Evolutionary conservation across 2,329 filamentous ascomycete species (phyloP), one percentile per base, ranked within the genome.

Genomic region (Madurella mycetomatis): DNA sequence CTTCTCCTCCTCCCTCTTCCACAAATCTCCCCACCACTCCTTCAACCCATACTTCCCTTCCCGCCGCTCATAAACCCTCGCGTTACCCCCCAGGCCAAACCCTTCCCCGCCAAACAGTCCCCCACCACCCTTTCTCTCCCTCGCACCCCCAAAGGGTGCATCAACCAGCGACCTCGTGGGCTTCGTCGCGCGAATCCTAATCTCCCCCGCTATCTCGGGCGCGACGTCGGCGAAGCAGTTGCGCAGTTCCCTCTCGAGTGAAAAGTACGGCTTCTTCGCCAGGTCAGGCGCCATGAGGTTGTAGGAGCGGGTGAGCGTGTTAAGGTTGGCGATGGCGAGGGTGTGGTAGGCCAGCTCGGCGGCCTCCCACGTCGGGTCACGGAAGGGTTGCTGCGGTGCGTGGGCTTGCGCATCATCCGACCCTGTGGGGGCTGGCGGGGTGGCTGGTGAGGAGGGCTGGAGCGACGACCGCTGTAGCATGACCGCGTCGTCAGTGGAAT

Each of bases 211-310:
- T 4, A 97, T 70, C 45, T 79, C 75, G 0, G 90, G 90, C 7
- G 92, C 92, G 1, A 95, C 86, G 56, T 96, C 92, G 0, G 90
- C 87, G 66, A 85, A 97, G 68, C 92, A 96, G 2, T 82, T 77
- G 31, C 78, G 79, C 15, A 97, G 77, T 71, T 99, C 94, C 47
- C 92, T 83, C 43, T 91, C 83, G 8, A 97, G 81, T 2, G 79
- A 85, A 66, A 90, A 91, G 70, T 97, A 97, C 0, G 92, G 90
- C 70, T 96, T 96, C 72, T 94, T 95, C 2, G 92, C 92, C 1
- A 96, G 78, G 51, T 90, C 86, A 0, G 94, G 94, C 0, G 94
- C 92, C 84, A 95, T 92, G 2, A 97, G 81, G 64, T 97, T 97
- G 75, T 99, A 99, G 13, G 88, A 88, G 25, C 94, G 83, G 8